Evolutionary conservation across 257 asterid genomes (phyloP), one percentile per base, ranked within the genome.

Genomic region (Galeopsis tetrahit): DNA sequence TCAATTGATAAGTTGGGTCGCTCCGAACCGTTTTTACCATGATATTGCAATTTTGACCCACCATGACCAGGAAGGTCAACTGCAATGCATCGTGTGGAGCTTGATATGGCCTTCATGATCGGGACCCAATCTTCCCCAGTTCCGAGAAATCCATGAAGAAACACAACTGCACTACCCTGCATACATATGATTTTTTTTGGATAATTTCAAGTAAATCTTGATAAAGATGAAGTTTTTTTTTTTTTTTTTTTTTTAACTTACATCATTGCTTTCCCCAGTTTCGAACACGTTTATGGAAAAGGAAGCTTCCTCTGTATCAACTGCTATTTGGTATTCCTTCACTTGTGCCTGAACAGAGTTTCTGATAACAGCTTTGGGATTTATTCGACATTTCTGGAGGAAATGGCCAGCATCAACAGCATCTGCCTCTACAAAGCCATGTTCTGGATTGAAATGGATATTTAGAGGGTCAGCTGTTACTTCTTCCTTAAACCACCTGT

Each of bases 21-120:
- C 48, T 68, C 79, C 7, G 61, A 76, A 61, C 73, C 72, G 43
- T 70, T 74, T 35, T 71, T 33, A 34, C 74, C 73, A 40, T 77
- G 82, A 74, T 79, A 52, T 67, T 76, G 88, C 78, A 82, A 51
- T 73, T 76, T 86, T 13, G 97, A 84, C 85, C 83, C 84, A 2
- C 99, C 98, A 42, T 94, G 99, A 34, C 97, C 99, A 13, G 99
- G 99, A 82, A 94, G 97, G 73, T 94, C 97, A 39, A 94, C 66
- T 35, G 99, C 95, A 70, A 94, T 77, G 81, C 97, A 91, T 82
- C 92, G 79, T 11, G 82, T 77, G 63, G 93, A 88, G 80, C 86
- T 73, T 36, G 99, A 91, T 39, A 91, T 39, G 44, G 95, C 82
- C 80, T 91, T 91, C 99, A 91, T 94, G 57, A 86, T 73, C 1